Evolutionary conservation across 2,329 filamentous ascomycete species (phyloP), one percentile per base, ranked within the genome.

Genomic region (Catunica adiposa): DNA sequence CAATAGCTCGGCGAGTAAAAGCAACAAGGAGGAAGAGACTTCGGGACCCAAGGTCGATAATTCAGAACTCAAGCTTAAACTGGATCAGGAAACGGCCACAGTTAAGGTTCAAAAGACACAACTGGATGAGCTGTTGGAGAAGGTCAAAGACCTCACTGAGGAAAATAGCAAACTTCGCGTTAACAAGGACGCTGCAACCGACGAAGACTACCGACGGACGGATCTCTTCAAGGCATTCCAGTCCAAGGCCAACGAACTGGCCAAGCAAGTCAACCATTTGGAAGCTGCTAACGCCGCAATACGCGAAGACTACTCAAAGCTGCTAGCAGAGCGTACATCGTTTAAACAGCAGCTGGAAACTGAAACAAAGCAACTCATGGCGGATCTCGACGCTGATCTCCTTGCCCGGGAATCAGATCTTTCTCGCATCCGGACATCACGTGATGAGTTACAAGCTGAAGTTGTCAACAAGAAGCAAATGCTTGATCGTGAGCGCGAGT

Each of bases 141-240:
- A 96, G 62, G 87, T 88, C 62, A 83, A 83, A 63, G 73, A 73
- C 20, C 65, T 89, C 44, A 79, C 85, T 34, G 83, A 89, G 60
- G 86, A 96, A 63, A 79, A 96, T 46, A 55, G 44, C 20, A 54
- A 51, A 37, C 56, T 58, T n/a, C 89, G 86, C 17, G 77, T 81
- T 3, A 71, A 90, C 34, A 89, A 75, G 63, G 69, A 72, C 15
- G 82, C 79, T 56, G 72, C 89, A 47, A 84, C 86, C 0, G 92
- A 98, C 63, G 92, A 98, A 60, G 92, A 98, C 63, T 97, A 94
- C 65, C 83, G 89, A 42, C 82, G 88, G 57, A 95, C 89, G 3
- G 89, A 96, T 63, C 76, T 95, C 2, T 98, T 95, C 76, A 97
- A 95, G 69, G 81, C 86, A 60, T 78, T 96, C 64, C 94, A 89